Evolutionary conservation across 306 rosid species (phyloP).

Genomic region (Cajanus cajan): DNA sequence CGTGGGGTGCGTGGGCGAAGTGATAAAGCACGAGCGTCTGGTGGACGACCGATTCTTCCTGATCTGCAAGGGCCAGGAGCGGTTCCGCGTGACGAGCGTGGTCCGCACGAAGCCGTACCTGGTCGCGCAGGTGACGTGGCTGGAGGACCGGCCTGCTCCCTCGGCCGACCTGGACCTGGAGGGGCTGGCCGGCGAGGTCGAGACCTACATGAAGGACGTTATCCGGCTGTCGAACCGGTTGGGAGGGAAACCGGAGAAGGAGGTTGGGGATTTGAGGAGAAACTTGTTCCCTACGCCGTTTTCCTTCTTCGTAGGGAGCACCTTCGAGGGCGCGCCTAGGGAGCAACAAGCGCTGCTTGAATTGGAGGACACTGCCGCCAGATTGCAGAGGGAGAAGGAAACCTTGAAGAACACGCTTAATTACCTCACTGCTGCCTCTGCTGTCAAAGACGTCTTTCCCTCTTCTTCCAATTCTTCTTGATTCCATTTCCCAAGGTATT

Average conservation of each 20-base stretch:
- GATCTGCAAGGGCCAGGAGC: conserved; percentile 95
- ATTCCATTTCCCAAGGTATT: conserved; percentile 26
- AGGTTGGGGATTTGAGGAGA: conserved; percentile 83
- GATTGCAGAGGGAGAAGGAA: conserved; percentile 90
- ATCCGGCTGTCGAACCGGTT: conserved; percentile 83
- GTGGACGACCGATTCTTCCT: conserved; percentile 93
- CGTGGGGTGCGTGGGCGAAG: conserved; percentile 95
- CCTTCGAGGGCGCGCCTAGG: conserved; percentile 96
- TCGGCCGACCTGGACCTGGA: conserved; percentile 69
- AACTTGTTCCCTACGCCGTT: conserved; percentile 92
- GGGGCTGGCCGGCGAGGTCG: conserved; percentile 73
- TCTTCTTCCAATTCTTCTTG: conserved; percentile 44
- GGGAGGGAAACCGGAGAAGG: conserved; percentile 94
- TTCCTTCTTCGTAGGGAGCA: conserved; percentile 94
- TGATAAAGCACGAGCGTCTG: conserved; percentile 94
- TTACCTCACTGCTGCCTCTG: conserved; percentile 94
- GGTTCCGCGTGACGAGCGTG: conserved; percentile 69
- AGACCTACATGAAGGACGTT: conserved; percentile 87
- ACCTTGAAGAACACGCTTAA: conserved; percentile 86
- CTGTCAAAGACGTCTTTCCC: conserved; percentile 93
- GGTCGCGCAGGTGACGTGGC: conserved; percentile 86
- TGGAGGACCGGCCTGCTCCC: conserved; percentile 87
- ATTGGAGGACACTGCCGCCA: conserved; percentile 83
- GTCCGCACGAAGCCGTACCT: conserved; percentile 90
- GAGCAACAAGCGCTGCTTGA: conserved; percentile 97